Conservation (phyloP, 2,329 filamentous ascomycete genomes). For the Sporothrix phasma region DNA sequence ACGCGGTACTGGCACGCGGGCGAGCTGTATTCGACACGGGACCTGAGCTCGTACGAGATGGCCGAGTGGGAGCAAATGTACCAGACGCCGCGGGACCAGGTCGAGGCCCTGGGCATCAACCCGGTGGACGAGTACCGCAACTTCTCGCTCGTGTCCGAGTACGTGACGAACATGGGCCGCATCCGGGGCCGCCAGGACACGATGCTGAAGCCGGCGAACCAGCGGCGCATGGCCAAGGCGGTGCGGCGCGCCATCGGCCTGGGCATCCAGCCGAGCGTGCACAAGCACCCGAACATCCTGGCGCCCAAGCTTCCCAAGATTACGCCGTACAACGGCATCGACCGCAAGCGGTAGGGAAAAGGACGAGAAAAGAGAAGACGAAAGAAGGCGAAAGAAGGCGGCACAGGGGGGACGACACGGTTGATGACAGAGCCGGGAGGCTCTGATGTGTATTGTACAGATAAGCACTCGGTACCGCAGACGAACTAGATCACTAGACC, state of each 20-base stretch:
- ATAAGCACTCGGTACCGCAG: too few relatives aligned
- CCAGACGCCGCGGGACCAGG: conserved; percentile 54
- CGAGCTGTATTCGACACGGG: conserved; percentile 85
- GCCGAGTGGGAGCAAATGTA: conserved; percentile 61
- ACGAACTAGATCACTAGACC: background rate
- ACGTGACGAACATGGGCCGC: conserved; percentile 71
- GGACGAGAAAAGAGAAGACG: background rate
- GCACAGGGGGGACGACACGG: too few relatives aligned
- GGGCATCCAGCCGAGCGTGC: conserved; percentile 83
- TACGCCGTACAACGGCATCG: background rate
- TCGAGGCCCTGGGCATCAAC: conserved; percentile 70
- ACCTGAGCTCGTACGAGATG: conserved; percentile 70
- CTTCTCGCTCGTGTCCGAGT: conserved; percentile 84
- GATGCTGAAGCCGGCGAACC: conserved; percentile 77
- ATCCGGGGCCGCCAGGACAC: conserved; percentile 71
- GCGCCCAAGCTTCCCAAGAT: conserved; percentile 28
- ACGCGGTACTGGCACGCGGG: conserved; percentile 63
- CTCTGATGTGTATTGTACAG: conserved; percentile 1
- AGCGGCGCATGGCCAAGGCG: conserved; percentile 87
- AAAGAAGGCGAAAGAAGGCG: too few relatives aligned
- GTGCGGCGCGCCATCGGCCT: conserved; percentile 80
- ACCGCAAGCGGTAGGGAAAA: background rate
- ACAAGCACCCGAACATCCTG: conserved; percentile 78
- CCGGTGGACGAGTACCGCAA: conserved; percentile 88
- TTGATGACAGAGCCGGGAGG: background rate